Base-by-base conservation (phyloP, 768 basidiomycete species). In the Pleurotus ostreatus region DNA sequence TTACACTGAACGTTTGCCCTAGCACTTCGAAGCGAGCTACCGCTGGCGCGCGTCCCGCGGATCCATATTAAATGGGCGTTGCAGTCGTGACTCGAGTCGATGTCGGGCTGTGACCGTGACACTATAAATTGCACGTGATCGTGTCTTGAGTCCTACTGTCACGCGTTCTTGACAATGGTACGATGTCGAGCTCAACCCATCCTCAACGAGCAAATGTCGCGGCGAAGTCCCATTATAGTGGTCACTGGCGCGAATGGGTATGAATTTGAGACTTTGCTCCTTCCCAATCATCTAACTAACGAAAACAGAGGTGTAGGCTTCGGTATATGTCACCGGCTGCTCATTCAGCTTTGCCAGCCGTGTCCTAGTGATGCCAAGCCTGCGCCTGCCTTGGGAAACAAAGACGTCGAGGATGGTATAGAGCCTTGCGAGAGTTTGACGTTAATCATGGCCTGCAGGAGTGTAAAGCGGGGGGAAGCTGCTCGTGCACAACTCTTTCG, bases 391-490 rank as follows among this genome's bases (percentile, higher is more conserved):
- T 16, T 53, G 11, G 9, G 16, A 13, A 18, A 20, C 40, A 18
- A 46, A 4, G 39, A n/a, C 26, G 41, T 49, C 8, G 51, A 34
- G 2, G 60, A 63, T 15, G 55, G 56, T 56, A 56, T 59, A 66
- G 59, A 61, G 23, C 68, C 69, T 6, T 82, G 75, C 61, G 73
- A 78, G 15, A 84, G 84, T 5, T 63, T 92, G 46, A 92, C 87
- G 0, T 72, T 94, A 22, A 82, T 94, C 59, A 77, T 94, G 78
- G 92, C 91, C 0, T 94, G 92, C 66, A 78, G 92, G 53, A 89
- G 76, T 60, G 72, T 69, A 39, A 75, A 80, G 59, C 79, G 85
- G 3, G 92, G 86, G 2, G 79, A 84, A 58, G 75, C 63, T 12
- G 89, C 92, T 11, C 77, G 80, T 30, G 65, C 67, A n/a, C 73